A percentile compares a stretch with the other conserved stretches of the same genome.
These are phyloP conservation scores for Monosporozyma aerobia DNA, from an alignment of 805 yeast species.

Conservation along the genomic window DNA sequence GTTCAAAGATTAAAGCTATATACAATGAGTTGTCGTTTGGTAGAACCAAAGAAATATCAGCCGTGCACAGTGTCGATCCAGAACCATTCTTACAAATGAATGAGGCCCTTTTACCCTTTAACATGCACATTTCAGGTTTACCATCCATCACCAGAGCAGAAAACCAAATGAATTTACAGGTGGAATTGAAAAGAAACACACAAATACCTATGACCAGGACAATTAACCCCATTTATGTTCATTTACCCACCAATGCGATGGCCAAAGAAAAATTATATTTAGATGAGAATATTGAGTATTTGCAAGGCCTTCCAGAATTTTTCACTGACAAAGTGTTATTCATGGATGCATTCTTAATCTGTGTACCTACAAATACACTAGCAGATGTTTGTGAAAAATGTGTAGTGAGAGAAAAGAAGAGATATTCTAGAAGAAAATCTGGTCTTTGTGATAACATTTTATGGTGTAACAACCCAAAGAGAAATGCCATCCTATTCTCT, in stretches of 20 bases:
- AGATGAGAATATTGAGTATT: slow-evolving; percentile 27
- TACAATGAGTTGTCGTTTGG: slow-evolving; percentile 7
- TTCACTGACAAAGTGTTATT: slow-evolving; percentile 47
- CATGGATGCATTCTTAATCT: slow-evolving; percentile 71
- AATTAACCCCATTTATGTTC: slow-evolving; percentile 59
- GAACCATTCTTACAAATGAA: slow-evolving; percentile 10
- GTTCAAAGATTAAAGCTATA: not conserved
- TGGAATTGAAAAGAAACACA: slow-evolving; percentile 56
- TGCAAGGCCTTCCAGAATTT: slow-evolving; percentile 54
- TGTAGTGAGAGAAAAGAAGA: slow-evolving; percentile 82
- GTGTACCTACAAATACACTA: slow-evolving; percentile 39
- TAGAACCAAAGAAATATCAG: slow-evolving; percentile 7
- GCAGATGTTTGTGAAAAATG: slow-evolving; percentile 84
- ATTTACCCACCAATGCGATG: slow-evolving; percentile 78
- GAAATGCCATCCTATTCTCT: slow-evolving; percentile 83
- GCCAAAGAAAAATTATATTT: slow-evolving; percentile 80
- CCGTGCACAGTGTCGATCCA: not conserved
- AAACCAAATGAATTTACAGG: slow-evolving; percentile 77
- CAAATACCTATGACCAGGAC: slow-evolving; percentile 9
- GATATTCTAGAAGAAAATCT: slow-evolving; percentile 86
- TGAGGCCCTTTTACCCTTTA: slow-evolving; percentile 31
- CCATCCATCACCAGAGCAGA: slow-evolving; percentile 87
- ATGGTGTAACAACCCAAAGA: slow-evolving; percentile 66
- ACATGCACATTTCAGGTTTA: slow-evolving; percentile 45
- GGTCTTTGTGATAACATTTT: slow-evolving; percentile 66